Evolutionary conservation across 2,329 filamentous ascomycete species (phyloP), one percentile per base, ranked within the genome.

Genomic region (Trichothecium roseum): DNA sequence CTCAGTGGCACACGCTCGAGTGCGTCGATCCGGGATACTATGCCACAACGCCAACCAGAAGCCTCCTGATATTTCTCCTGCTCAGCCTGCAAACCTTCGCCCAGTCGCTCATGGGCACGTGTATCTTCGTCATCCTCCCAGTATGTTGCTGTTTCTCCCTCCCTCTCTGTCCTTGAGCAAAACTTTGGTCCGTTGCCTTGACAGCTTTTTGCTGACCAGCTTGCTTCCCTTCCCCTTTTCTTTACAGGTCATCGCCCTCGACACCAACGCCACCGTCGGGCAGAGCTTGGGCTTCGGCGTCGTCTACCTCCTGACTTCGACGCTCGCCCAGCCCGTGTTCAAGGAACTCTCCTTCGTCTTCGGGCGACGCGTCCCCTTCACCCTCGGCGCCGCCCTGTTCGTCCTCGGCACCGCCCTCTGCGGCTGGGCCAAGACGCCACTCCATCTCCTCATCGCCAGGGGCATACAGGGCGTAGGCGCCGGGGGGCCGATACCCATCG

Each of bases 291-390:
- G 44, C 22, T 43, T 52, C 10, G 80, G 79, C 2, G 84, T 80
- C 4, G 75, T 74, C 13, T 85, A 81, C 43, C 60, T 85, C 4
- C 66, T 85, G 5, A 72, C 77, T 3, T 75, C 72, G 37, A 76
- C 79, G 1, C 69, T 78, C 20, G 64, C 74, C 29, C 69, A 78
- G 45, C 75, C 73, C 4, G 53, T 56, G 5, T 46, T 63, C n/a
- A 52, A 57, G 6, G 53, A 56, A 3, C 37, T 62, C 8, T 58
- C 55, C 22, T 49, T 49, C 34, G 56, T 57, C 7, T 48, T 60
- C 28, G 59, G 59, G 2, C 44, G 56, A 10, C 60, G 57, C 32
- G 37, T 42, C 10, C 41, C 47, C 9, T 49, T 50, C 18, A 18
- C 50, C 6, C n/a, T 32, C 2, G 34, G 42, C 4, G 16, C 46